Base-by-base conservation (phyloP, 768 basidiomycete genomes). In the Lactarius hatsudake region DNA sequence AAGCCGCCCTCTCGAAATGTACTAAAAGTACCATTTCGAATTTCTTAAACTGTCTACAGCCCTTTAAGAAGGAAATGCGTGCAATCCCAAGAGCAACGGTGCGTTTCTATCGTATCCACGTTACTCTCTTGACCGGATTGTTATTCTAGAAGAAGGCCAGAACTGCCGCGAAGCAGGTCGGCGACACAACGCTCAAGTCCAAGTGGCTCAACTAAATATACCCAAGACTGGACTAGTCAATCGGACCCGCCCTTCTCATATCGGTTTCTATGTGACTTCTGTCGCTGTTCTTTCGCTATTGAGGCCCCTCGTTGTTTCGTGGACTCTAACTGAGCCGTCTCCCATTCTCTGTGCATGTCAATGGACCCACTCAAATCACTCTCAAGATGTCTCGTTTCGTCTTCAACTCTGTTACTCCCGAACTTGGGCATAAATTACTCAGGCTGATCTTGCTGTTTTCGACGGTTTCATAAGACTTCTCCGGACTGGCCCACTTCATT, bases 11-110 rank as follows among this genome's bases (percentile, higher is more conserved):
- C n/a, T 23, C 45, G 10, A 48, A 51, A 51, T 51, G 48, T 5
- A 15, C 20, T 9, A 72, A 8, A 81, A 84, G 20, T 20, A n/a
- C 23, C 23, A 13, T 51, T n/a, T 48, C n/a, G 13, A 6, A 5
- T 51, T 12, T 51, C 20, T 13, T 51, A 6, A 51, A 51, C 48
- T 23, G 23, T 23, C 48, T 51, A 13, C 48, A 51, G 48, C n/a
- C 48, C 13, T 23, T 48, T n/a, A 51, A 51, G 48, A 51, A 12
- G 23, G 48, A 51, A 51, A 51, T 51, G 23, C 48, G 48, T 12
- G 12, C 23, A 2, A 10, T 51, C 12, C 23, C 23, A 51, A 12
- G 18, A 51, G 23, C 48, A 51, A 23, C 48, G 12, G 48, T 51
- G 23, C 13, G 23, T 12, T 51, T 51, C 48, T 10, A 51, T 23